A percentile compares a stretch with the other conserved stretches of the same genome.
Evolutionary conservation across 371 early-diverging fungal species (phyloP).

Genomic region (Apophysomyces sp.): DNA sequence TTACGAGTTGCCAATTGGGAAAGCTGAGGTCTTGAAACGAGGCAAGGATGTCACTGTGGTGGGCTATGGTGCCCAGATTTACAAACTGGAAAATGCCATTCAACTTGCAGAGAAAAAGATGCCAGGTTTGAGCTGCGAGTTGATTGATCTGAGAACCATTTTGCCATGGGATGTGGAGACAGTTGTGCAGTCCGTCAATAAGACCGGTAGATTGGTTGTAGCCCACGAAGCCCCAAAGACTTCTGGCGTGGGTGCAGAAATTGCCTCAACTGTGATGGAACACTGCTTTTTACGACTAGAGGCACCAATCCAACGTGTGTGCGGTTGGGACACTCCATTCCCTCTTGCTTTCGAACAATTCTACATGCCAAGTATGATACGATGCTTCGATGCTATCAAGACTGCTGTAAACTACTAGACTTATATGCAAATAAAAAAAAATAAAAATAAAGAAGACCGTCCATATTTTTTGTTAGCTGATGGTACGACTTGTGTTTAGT

Average conservation of each 20-base stretch:
- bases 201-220: constrained; percentile 92
- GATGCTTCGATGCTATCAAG: constrained; percentile 90
- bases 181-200: constrained; percentile 90
- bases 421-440: background rate
- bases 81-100: constrained; percentile 89
- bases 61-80: constrained; percentile 95
- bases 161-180: constrained; percentile 95
- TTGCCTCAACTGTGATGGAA: constrained; percentile 91
- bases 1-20: constrained; percentile 89
- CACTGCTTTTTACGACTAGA: constrained; percentile 82
- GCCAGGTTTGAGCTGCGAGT: constrained; percentile 89
- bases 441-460: background rate
- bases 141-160: constrained; percentile 94
- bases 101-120: constrained; percentile 84
- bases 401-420: constrained; percentile 70
- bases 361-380: constrained; percentile 87
- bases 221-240: constrained; percentile 97
- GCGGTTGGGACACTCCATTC: constrained; percentile 95
- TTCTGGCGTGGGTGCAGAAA: constrained; percentile 94
- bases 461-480: too few species aligned
- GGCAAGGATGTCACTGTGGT: constrained; percentile 93
- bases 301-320: constrained; percentile 85
- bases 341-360: constrained; percentile 95
- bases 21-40: constrained; percentile 89
- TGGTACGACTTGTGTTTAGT: too few species aligned